These are phyloP conservation scores for Aphanomyces stellatus DNA, from an alignment of 352 stramenopile genomes.

Conservation along the genomic window DNA sequence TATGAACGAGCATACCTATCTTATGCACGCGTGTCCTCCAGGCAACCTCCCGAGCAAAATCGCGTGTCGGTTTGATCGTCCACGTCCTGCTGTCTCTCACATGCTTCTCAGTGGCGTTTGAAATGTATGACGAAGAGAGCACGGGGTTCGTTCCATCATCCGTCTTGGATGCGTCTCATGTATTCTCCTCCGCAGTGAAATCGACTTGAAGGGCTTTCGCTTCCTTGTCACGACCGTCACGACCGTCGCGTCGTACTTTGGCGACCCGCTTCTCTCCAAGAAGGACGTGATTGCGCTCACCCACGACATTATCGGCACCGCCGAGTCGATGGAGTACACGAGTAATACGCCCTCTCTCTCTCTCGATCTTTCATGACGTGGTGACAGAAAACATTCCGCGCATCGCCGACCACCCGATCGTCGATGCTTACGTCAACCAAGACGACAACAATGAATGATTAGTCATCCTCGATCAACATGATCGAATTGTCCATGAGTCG, in stretches of 20 bases:
- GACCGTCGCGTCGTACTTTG: conserved; percentile 43
- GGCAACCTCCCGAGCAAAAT: conserved; percentile 35
- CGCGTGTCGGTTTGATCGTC: conserved; percentile 24
- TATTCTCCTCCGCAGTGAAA: not conserved
- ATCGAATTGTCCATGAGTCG: conserved; percentile 5
- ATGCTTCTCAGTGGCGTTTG: conserved; percentile 22
- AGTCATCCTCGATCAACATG: not conserved
- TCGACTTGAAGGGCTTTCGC: conserved; percentile 25
- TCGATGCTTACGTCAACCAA: conserved; percentile 36
- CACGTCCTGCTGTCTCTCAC: not conserved
- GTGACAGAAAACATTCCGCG: conserved; percentile 25
- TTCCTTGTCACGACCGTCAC: conserved; percentile 43
- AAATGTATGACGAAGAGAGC: conserved; percentile 20
- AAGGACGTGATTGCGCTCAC: conserved; percentile 27
- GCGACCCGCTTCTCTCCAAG: conserved; percentile 34
- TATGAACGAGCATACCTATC: not conserved
- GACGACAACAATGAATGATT: not conserved
- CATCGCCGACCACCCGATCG: conserved; percentile 30
- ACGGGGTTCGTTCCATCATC: no score
- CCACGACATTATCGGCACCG: conserved; percentile 23
- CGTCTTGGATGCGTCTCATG: no score
- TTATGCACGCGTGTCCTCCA: not conserved
- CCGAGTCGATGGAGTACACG: conserved; percentile 19
- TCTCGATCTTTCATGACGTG: conserved; percentile 21
- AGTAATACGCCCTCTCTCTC: not conserved